Conservation (phyloP, 257 asterid genomes). For the Ballota nigra region DNA sequence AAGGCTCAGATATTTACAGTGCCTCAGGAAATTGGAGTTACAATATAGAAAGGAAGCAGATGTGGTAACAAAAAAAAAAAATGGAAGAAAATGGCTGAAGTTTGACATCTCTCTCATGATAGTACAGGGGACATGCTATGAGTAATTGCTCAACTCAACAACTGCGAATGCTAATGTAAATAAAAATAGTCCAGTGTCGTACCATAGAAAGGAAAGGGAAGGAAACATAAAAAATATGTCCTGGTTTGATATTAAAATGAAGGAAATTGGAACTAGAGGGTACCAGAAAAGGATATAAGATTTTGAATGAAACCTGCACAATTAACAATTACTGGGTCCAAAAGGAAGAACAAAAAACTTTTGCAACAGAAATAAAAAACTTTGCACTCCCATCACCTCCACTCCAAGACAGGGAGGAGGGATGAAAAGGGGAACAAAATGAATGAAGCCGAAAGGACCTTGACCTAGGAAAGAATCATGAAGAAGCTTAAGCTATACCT, state of each 20-base stretch:
- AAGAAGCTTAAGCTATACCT: constrained; percentile 46
- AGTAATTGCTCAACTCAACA: background rate
- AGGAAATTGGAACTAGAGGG: background rate
- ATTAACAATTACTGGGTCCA: background rate
- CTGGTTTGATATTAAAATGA: background rate
- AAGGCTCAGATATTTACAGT: constrained; percentile 18
- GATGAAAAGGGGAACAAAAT: background rate
- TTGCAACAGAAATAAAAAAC: background rate
- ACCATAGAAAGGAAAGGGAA: background rate
- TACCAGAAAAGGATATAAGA: background rate
- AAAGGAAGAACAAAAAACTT: constrained; percentile 1
- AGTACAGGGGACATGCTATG: background rate
- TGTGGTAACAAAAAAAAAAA: background rate
- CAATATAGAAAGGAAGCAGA: background rate
- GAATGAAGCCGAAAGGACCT: background rate
- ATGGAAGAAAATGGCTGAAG: constrained; percentile 9
- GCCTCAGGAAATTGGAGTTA: constrained; percentile 8
- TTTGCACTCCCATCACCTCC: background rate
- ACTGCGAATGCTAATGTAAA: background rate
- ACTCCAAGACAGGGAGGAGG: background rate
- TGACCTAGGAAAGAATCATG: constrained; percentile 12
- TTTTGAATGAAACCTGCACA: constrained; percentile 2
- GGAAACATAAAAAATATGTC: too few relatives aligned
- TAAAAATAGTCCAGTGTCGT: background rate
- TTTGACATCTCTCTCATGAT: background rate